A percentile compares a stretch with the other conserved stretches of the same genome.
Evolutionary conservation across 148 eudicot genomes (phyloP).

Genomic region (Rhododendron henanense): DNA sequence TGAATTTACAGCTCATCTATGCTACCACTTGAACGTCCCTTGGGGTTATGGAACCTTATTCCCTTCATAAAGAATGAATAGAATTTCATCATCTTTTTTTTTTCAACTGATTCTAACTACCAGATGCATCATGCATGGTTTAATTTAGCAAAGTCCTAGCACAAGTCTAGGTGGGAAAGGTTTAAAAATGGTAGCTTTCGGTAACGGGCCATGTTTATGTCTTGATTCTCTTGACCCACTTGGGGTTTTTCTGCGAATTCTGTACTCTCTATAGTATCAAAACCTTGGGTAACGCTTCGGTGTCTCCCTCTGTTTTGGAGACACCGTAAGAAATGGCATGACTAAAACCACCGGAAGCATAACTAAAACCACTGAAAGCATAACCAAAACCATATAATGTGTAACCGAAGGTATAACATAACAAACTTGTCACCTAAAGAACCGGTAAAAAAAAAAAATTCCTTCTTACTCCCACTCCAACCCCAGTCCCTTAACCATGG

Average conservation of each 20-base stretch:
- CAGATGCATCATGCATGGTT: background rate
- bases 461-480: too few relatives aligned
- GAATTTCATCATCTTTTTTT: background rate
- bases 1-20: too few relatives aligned
- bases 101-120: conserved; percentile 2
- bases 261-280: background rate
- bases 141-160: background rate
- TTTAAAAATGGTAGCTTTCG: background rate
- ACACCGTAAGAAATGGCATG: too few relatives aligned
- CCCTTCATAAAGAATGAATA: background rate
- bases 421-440: too few relatives aligned
- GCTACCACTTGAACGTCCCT: background rate
- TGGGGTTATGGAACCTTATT: background rate
- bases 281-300: too few relatives aligned
- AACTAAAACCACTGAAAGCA: too few relatives aligned
- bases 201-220: background rate
- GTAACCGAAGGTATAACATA: too few relatives aligned
- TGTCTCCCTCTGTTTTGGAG: too few relatives aligned
- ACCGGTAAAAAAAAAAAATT: too few relatives aligned
- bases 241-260: background rate
- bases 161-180: background rate
- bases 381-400: too few relatives aligned
- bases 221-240: background rate
- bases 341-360: too few relatives aligned
- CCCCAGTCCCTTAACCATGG: too few relatives aligned